A percentile compares a stretch with the other conserved stretches of the same genome.
phyloP scores from a whole-genome alignment of 331 rosid genomes.

The Pyracantha coccinea region DNA sequence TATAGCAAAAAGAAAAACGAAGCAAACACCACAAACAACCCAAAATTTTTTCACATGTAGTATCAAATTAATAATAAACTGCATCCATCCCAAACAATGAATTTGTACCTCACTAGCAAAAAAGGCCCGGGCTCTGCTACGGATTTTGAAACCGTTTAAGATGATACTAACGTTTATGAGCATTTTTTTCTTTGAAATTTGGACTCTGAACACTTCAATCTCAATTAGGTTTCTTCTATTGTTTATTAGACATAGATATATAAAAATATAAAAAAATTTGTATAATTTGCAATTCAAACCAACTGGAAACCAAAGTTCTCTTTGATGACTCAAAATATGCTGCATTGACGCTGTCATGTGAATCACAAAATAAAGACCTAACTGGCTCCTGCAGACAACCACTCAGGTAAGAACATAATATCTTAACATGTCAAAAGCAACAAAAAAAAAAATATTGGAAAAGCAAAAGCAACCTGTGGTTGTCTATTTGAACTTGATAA shows the following conservation, averaged over 20 bases:
- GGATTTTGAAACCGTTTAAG: too few relatives aligned
- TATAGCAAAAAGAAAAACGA: not conserved
- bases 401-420: slow-evolving; percentile 7
- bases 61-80: too few relatives aligned
- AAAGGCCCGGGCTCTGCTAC: too few relatives aligned
- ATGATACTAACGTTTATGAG: too few relatives aligned
- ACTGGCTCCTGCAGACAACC: slow-evolving; percentile 54
- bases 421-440: slow-evolving; percentile 4
- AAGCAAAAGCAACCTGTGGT: slow-evolving; percentile 56
- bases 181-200: too few relatives aligned
- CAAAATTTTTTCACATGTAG: not conserved
- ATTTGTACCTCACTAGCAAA: too few relatives aligned
- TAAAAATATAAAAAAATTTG: too few relatives aligned
- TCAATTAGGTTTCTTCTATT: too few relatives aligned
- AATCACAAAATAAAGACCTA: slow-evolving; percentile 50
- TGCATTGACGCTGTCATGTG: slow-evolving; percentile 44
- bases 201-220: too few relatives aligned
- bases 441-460: not conserved
- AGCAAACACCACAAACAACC: not conserved
- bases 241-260: too few relatives aligned
- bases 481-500: slow-evolving; percentile 80
- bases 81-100: too few relatives aligned
- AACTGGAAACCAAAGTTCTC: slow-evolving; percentile 70
- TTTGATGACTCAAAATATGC: slow-evolving; percentile 65
- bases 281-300: too few relatives aligned